Conservation (phyloP, 140 eudicot species). For the Flaveria floridana region DNA sequence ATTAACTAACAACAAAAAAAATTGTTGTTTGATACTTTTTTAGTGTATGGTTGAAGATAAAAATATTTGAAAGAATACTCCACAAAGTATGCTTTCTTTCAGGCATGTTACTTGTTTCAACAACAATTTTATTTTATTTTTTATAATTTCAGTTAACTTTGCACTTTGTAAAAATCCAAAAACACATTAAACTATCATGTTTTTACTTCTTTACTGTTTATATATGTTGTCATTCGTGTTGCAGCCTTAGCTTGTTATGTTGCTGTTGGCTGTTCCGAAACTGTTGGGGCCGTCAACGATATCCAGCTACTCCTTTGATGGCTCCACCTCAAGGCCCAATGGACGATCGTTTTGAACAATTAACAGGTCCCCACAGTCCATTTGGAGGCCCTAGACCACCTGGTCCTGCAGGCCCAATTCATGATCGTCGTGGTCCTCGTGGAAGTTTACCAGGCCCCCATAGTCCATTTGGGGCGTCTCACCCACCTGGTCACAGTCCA, state of each 20-base stretch:
- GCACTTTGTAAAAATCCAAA: too few relatives aligned
- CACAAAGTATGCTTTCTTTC: not conserved
- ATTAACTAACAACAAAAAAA: not conserved
- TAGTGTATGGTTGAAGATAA: not conserved
- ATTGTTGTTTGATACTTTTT: too few relatives aligned
- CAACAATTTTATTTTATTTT: too few relatives aligned
- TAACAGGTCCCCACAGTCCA: conserved; percentile 29
- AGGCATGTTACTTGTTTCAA: not conserved
- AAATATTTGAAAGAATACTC: not conserved
- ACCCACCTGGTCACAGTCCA: not conserved
- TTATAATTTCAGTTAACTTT: too few relatives aligned
- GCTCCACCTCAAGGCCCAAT: conserved; percentile 24
- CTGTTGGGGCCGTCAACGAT: conserved; percentile 26
- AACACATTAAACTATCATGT: not conserved
- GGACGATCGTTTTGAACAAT: conserved; percentile 18
- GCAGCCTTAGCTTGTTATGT: conserved; percentile 29
- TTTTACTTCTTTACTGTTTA: not conserved
- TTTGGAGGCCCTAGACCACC: not conserved
- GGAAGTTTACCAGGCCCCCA: not conserved
- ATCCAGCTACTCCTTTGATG: conserved; percentile 23
- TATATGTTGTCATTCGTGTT: not conserved
- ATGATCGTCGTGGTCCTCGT: conserved; percentile 3
- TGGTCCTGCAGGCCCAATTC: not conserved
- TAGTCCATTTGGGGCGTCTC: not conserved
- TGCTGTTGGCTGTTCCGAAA: conserved; percentile 30